Percentiles rank a stretch among this genome's conserved stretches.
phyloP scores from a whole-genome alignment of 257 asterid species.

The Capsicum rhomboideum region DNA sequence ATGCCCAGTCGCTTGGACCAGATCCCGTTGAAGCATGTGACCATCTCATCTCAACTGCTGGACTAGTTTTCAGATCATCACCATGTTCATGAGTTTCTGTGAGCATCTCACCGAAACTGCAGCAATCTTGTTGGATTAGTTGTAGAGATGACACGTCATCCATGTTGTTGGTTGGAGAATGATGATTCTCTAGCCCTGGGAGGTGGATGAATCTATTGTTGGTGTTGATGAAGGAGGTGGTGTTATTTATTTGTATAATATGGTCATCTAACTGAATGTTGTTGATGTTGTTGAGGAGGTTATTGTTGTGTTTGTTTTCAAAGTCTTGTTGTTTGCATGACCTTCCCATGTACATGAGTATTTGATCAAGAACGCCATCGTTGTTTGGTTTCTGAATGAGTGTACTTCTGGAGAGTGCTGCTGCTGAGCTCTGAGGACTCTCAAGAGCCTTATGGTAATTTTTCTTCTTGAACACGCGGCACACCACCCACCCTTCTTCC shows the following conservation, averaged over 20 bases:
- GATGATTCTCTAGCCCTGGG: slow-evolving; percentile 41
- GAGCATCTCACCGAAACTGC: slow-evolving; percentile 16
- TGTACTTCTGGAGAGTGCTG: neutral
- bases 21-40: neutral
- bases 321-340: slow-evolving; percentile 50
- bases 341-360: slow-evolving; percentile 71
- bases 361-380: slow-evolving; percentile 63
- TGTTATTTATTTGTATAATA: neutral
- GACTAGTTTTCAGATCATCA: neutral
- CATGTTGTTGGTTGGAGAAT: neutral
- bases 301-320: neutral
- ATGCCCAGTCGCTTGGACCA: slow-evolving; percentile 44
- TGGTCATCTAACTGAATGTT: neutral
- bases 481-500: slow-evolving; percentile 94
- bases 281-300: neutral
- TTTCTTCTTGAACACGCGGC: slow-evolving; percentile 97
- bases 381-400: slow-evolving; percentile 18
- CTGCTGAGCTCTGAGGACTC: slow-evolving; percentile 23
- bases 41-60: neutral
- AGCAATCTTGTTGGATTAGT: slow-evolving; percentile 14
- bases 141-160: neutral
- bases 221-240: neutral
- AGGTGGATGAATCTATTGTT: slow-evolving; percentile 51
- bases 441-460: slow-evolving; percentile 74
- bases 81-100: neutral